phyloP scores from a whole-genome alignment of 805 yeast genomes.

The Candida arabinofermentans region DNA sequence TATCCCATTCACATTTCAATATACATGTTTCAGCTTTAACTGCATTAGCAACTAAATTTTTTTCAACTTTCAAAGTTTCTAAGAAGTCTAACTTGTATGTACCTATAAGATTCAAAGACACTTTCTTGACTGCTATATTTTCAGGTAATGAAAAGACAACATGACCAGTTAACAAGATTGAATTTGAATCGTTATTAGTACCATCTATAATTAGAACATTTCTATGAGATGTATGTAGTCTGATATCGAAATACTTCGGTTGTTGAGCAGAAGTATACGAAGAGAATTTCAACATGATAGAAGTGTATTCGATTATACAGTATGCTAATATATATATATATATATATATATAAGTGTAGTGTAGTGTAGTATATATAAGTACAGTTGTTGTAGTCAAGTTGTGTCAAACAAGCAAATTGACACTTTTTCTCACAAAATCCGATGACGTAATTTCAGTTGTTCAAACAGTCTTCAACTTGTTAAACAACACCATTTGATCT shows the following conservation, averaged over 20 bases:
- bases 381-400: too few relatives aligned
- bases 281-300: conserved; percentile 34
- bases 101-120: conserved; percentile 40
- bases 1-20: conserved; percentile 44
- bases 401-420: too few relatives aligned
- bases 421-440: too few relatives aligned
- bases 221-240: conserved; percentile 36
- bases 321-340: too few relatives aligned
- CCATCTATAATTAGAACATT: conserved; percentile 42
- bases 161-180: conserved; percentile 41
- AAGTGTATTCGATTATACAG: conserved; percentile 37
- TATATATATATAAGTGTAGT: too few relatives aligned
- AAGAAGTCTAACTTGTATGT: conserved; percentile 40
- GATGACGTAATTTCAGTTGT: too few relatives aligned
- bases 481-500: too few relatives aligned
- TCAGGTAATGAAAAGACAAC: conserved; percentile 44
- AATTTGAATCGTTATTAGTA: conserved; percentile 40
- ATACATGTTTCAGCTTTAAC: conserved; percentile 37
- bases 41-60: conserved; percentile 28
- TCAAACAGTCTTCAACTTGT: too few relatives aligned
- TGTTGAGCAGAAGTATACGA: conserved; percentile 29
- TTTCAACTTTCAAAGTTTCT: conserved; percentile 29
- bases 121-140: conserved; percentile 35
- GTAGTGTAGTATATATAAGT: too few relatives aligned
- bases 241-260: conserved; percentile 20